These are phyloP conservation scores for Immersiella caudata DNA, from an alignment of 495 filamentous ascomycete genomes.

Conservation along the genomic window DNA sequence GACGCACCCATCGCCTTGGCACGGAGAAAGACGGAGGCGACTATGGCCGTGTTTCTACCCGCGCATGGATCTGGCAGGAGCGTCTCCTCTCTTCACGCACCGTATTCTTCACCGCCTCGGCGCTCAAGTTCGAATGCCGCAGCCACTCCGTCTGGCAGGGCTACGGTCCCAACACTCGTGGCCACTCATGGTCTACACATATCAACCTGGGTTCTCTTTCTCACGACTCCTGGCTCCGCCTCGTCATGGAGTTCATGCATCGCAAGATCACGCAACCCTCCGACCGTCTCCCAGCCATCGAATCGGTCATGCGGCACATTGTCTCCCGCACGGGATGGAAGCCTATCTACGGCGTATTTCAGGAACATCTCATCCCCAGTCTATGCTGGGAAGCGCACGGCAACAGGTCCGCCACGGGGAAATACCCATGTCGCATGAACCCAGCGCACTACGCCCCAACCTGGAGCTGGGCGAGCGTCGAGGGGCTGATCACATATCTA, in stretches of 20 bases:
- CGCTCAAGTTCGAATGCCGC: constrained; percentile 25
- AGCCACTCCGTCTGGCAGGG: constrained; percentile 20
- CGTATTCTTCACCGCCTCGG: constrained; percentile 18
- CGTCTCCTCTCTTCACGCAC: constrained; percentile 20
- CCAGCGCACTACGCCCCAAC: constrained; percentile 17
- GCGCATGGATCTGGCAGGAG: constrained; percentile 26
- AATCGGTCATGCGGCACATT: constrained; percentile 13
- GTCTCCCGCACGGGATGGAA: neutral
- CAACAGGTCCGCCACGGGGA: neutral
- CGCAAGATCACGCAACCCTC: constrained; percentile 16
- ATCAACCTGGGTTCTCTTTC: constrained; percentile 3
- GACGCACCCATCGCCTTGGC: constrained; percentile 8
- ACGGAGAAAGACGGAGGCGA: constrained; percentile 20
- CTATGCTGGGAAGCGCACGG: constrained; percentile 13
- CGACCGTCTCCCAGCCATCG: constrained; percentile 22
- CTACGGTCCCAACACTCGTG: constrained; percentile 6
- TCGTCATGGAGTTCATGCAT: constrained; percentile 20
- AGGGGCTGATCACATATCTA: constrained; percentile 6
- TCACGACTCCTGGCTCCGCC: constrained; percentile 4
- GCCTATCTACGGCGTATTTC: constrained; percentile 16
- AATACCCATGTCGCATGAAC: neutral
- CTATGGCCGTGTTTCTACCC: constrained; percentile 19
- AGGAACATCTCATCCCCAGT: constrained; percentile 6
- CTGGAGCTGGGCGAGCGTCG: constrained; percentile 23
- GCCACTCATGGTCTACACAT: constrained; percentile 19